Percentiles rank a stretch among this genome's conserved stretches.
Conservation (phyloP, 1,284 basidiomycete genomes). For the Cronartium ribicola region DNA sequence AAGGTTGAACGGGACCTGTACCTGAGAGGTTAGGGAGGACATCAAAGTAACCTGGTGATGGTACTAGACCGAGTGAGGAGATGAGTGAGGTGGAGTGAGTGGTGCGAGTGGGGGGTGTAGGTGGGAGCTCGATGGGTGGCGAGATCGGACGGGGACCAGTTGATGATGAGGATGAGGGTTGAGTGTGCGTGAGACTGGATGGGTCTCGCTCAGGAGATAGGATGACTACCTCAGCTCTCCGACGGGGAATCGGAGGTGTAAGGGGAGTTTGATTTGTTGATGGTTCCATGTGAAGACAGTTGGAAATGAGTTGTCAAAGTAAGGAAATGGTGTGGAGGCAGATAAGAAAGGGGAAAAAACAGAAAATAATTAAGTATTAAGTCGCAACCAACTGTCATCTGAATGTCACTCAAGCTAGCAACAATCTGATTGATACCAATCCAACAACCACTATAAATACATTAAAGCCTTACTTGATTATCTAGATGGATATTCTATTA, state of each 20-base stretch:
- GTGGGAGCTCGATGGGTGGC: conserved; percentile 5
- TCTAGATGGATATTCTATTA: too few relatives aligned
- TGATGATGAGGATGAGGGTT: background rate
- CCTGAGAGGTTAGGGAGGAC: background rate
- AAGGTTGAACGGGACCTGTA: background rate
- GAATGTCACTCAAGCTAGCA: too few relatives aligned
- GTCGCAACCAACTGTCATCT: too few relatives aligned
- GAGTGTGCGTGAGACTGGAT: background rate
- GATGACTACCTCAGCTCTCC: background rate
- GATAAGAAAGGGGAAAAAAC: too few relatives aligned
- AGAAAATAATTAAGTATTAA: too few relatives aligned
- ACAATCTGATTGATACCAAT: too few relatives aligned
- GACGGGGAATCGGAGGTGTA: background rate
- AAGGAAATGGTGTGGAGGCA: too few relatives aligned
- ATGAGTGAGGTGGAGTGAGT: background rate
- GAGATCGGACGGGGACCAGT: background rate
- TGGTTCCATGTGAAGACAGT: background rate
- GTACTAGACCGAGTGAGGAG: background rate
- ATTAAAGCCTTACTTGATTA: too few relatives aligned
- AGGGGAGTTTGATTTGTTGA: background rate
- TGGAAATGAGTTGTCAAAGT: too few relatives aligned
- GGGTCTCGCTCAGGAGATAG: background rate
- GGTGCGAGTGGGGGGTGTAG: background rate
- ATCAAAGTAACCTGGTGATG: background rate
- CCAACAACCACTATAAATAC: too few relatives aligned